Evolutionary conservation across 805 yeast species (phyloP).

Genomic region (Ogataea parapolymorpha): DNA sequence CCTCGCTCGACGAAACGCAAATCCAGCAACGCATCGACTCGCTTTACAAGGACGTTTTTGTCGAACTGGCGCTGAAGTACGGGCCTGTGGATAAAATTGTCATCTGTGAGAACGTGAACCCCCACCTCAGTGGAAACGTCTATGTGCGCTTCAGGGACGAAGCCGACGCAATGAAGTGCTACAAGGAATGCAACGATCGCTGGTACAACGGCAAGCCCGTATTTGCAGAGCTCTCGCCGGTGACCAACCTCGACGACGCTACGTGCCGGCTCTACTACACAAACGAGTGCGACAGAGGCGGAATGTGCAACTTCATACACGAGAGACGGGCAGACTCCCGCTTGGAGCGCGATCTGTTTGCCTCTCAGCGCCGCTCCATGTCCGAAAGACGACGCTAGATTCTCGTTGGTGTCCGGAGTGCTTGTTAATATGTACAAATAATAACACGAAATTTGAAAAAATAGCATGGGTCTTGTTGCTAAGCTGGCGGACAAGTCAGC

Average conservation of each 20-base stretch:
- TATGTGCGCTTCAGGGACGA: slow-evolving; percentile 59
- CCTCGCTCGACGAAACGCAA: slow-evolving; percentile 26
- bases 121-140: slow-evolving; percentile 84
- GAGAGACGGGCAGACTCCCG: slow-evolving; percentile 49
- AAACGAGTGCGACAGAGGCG: slow-evolving; percentile 70
- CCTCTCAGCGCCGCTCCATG: slow-evolving; percentile 16
- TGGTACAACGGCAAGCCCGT: slow-evolving; percentile 84
- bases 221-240: slow-evolving; percentile 76
- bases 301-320: slow-evolving; percentile 86
- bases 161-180: slow-evolving; percentile 58
- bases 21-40: slow-evolving; percentile 51
- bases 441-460: slow-evolving; percentile 11
- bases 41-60: slow-evolving; percentile 68
- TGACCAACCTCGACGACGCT: slow-evolving; percentile 64
- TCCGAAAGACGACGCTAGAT: slow-evolving; percentile 2
- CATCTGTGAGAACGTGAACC: slow-evolving; percentile 79
- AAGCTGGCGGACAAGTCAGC: slow-evolving; percentile 16
- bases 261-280: slow-evolving; percentile 70
- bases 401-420: slow-evolving; percentile 4
- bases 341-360: slow-evolving; percentile 19
- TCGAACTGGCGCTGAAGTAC: slow-evolving; percentile 47
- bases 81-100: slow-evolving; percentile 59
- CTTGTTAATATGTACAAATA: slow-evolving; percentile 2
- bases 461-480: slow-evolving; percentile 8
- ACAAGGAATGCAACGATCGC: slow-evolving; percentile 61